Evolutionary conservation across 2,329 filamentous ascomycete genomes (phyloP).

Genomic region (Orbilia javanica): DNA sequence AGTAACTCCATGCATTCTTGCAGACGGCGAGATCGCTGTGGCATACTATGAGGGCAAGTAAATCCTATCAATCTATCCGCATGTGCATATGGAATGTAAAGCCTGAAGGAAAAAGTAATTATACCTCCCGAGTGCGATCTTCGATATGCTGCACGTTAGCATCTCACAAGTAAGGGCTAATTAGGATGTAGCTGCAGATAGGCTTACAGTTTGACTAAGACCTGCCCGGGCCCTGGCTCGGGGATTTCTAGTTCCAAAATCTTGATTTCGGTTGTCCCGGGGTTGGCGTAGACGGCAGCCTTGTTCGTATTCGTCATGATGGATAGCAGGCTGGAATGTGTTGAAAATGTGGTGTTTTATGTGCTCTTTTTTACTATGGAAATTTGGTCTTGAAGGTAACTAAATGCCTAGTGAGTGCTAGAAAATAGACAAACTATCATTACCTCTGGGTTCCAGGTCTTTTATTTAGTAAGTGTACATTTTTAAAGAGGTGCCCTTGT

Average conservation of each 20-base stretch:
- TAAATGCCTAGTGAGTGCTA: background rate
- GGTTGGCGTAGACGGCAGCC: slow-evolving; percentile 62
- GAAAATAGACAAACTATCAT: background rate
- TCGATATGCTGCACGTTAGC: background rate
- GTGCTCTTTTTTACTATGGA: background rate
- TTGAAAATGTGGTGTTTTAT: slow-evolving; percentile 36
- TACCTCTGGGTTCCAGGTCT: background rate
- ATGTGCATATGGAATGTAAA: background rate
- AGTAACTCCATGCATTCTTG: slow-evolving; percentile 58
- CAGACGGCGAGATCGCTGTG: slow-evolving; percentile 63
- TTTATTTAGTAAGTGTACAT: background rate
- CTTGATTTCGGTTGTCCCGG: slow-evolving; percentile 61
- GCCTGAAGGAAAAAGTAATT: background rate
- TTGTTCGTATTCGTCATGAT: slow-evolving; percentile 48
- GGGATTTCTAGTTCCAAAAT: slow-evolving; percentile 62
- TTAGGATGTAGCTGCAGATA: background rate
- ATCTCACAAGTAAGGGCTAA: background rate
- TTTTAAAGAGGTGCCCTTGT: too few species aligned
- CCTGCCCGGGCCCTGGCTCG: slow-evolving; percentile 61
- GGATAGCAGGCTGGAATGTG: background rate
- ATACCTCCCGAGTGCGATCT: slow-evolving; percentile 45
- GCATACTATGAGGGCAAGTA: slow-evolving; percentile 57
- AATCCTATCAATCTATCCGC: background rate
- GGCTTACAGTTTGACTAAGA: slow-evolving; percentile 61
- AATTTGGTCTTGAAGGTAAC: background rate